Evolutionary conservation across 176 grass and related monocot genomes (phyloP).

Genomic region (Musa beccarii): DNA sequence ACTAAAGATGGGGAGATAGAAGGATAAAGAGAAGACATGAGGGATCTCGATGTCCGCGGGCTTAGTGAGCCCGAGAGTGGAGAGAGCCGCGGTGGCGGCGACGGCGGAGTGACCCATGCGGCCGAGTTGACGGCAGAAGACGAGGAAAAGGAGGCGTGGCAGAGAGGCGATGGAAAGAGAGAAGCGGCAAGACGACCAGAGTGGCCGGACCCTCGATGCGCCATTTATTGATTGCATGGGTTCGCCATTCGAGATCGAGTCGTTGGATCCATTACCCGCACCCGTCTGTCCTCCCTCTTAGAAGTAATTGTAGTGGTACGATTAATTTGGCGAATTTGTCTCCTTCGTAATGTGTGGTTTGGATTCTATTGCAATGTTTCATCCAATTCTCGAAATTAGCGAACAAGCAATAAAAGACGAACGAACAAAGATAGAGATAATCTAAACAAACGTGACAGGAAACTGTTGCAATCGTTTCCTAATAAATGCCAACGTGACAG

Average conservation of each 20-base stretch:
- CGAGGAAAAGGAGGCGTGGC: constrained; percentile 8
- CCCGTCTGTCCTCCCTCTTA: neutral
- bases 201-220: neutral
- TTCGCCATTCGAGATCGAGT: neutral
- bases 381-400: too few relatives aligned
- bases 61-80: constrained; percentile 77
- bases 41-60: constrained; percentile 56
- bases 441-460: too few relatives aligned
- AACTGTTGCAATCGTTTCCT: too few relatives aligned
- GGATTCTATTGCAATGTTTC: too few relatives aligned
- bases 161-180: constrained; percentile 19
- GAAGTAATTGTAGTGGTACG: too few relatives aligned
- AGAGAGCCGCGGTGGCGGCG: neutral
- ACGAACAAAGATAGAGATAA: too few relatives aligned
- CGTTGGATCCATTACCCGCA: neutral
- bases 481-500: too few relatives aligned
- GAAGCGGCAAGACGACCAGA: constrained; percentile 17
- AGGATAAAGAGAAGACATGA: constrained; percentile 33
- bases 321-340: too few relatives aligned
- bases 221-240: neutral
- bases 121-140: constrained; percentile 29
- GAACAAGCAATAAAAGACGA: too few relatives aligned
- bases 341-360: too few relatives aligned
- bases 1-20: neutral
- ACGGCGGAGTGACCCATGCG: constrained; percentile 67